These are phyloP conservation scores for Stellera chamaejasme DNA, from an alignment of 345 rosid species.

Conservation along the genomic window DNA sequence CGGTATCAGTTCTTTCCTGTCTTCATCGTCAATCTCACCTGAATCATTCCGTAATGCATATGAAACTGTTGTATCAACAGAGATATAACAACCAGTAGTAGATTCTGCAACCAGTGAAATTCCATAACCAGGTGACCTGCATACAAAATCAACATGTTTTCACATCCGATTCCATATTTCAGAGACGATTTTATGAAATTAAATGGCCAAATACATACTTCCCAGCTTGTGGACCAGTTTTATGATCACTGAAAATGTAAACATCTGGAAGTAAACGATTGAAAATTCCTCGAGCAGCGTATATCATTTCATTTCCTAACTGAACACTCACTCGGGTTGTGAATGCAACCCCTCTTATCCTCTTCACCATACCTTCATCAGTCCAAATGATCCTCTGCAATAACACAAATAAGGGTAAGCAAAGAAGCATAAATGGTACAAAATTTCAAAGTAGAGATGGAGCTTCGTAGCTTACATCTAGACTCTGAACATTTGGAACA, in stretches of 20 bases:
- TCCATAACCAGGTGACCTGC: constrained; percentile 94
- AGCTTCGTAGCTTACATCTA: constrained; percentile 47
- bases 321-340: constrained; percentile 64
- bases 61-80: constrained; percentile 70
- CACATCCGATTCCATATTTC: constrained; percentile 5
- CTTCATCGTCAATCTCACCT: constrained; percentile 46
- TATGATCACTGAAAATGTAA: constrained; percentile 66
- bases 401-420: constrained; percentile 11
- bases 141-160: background rate
- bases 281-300: constrained; percentile 85
- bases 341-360: constrained; percentile 80
- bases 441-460: background rate
- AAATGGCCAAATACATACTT: constrained; percentile 39
- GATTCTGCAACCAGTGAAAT: constrained; percentile 88
- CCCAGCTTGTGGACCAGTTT: constrained; percentile 70
- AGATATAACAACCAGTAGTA: constrained; percentile 74
- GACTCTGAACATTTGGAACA: constrained; percentile 44
- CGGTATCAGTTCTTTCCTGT: constrained; percentile 49
- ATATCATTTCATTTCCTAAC: constrained; percentile 72
- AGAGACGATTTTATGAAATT: background rate
- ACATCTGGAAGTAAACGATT: constrained; percentile 87
- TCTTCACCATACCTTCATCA: constrained; percentile 90
- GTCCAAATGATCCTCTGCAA: constrained; percentile 66
- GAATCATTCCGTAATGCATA: constrained; percentile 29
- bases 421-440: background rate